These are phyloP conservation scores for Afroboletus lepidellus DNA, from an alignment of 1,284 basidiomycete species.

Conservation along the genomic window DNA sequence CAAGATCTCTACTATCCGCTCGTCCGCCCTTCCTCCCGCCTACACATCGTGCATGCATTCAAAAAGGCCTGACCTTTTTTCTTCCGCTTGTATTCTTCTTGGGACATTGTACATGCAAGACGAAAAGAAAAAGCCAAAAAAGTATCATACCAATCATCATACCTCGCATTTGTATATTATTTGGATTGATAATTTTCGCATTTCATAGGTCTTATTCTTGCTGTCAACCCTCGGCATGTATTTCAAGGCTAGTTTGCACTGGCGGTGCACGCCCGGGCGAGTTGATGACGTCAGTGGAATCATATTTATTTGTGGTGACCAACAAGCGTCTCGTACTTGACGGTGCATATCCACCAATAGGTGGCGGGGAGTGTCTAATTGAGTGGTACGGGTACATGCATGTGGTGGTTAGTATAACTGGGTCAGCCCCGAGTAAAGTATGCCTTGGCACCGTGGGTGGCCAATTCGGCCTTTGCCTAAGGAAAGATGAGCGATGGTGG, in stretches of 20 bases:
- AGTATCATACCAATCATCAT: conserved; percentile 26
- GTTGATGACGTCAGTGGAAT: conserved; percentile 13
- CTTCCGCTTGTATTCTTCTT: conserved; percentile 31
- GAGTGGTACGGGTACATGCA: conserved; percentile 22
- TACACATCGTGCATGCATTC: conserved; percentile 59
- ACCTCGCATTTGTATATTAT: conserved; percentile 13
- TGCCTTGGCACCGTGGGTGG: conserved; percentile 81
- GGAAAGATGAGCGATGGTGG: conserved; percentile 9
- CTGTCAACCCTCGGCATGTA: conserved; percentile 9
- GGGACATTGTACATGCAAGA: conserved; percentile 22
- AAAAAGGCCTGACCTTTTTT: conserved; percentile 40
- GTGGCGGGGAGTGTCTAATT: background rate
- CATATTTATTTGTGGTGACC: conserved; percentile 18
- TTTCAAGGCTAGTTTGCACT: conserved; percentile 1
- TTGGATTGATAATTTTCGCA: conserved; percentile 15
- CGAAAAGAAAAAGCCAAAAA: conserved; percentile 18
- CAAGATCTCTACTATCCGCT: conserved; percentile 61
- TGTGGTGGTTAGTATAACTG: conserved; percentile 6
- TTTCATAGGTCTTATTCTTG: conserved; percentile 13
- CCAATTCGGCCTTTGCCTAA: conserved; percentile 84
- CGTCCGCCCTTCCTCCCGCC: conserved; percentile 47
- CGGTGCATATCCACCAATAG: background rate
- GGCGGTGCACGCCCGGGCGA: conserved; percentile 1
- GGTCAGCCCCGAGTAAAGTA: conserved; percentile 78
- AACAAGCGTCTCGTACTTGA: conserved; percentile 5